Conservation (phyloP, 768 basidiomycete species). For the Saitozyma sp. region DNA sequence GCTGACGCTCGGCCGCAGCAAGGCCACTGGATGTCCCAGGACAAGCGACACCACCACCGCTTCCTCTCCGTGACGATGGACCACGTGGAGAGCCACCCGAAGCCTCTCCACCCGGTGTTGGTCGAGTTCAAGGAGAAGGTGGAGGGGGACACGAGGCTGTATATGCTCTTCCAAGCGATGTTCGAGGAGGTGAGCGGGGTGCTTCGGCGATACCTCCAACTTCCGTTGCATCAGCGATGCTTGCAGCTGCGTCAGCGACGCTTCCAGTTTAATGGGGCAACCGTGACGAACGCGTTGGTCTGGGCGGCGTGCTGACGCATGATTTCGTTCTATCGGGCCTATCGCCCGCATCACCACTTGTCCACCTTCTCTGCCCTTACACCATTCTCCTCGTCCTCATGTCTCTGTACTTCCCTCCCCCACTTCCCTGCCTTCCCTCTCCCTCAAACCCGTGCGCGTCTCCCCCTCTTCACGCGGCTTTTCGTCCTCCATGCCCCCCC, state of each 20-base stretch:
- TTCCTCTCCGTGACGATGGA: conserved; percentile 43
- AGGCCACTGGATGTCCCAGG: conserved; percentile 49
- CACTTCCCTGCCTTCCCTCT: neutral
- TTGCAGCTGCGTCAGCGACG: no score
- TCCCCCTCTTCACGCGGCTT: neutral
- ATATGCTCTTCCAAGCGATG: conserved; percentile 51
- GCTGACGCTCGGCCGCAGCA: conserved; percentile 20
- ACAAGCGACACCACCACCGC: conserved; percentile 48
- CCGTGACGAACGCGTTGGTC: no score
- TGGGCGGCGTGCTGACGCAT: no score
- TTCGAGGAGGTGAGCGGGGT: conserved; percentile 43
- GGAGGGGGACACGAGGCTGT: conserved; percentile 47
- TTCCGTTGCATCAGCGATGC: neutral
- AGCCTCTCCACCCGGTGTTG: conserved; percentile 45
- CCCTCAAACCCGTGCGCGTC: neutral
- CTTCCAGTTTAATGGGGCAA: no score
- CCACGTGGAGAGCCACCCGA: conserved; percentile 48
- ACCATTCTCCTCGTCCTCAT: no score
- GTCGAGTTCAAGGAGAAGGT: conserved; percentile 51
- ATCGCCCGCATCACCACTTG: neutral
- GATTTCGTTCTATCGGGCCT: no score
- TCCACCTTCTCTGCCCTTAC: no score
- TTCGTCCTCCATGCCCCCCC: neutral
- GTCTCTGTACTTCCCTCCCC: neutral
- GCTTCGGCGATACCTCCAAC: neutral